Conservation (phyloP, 345 rosid species). For the Acer saccharum region DNA sequence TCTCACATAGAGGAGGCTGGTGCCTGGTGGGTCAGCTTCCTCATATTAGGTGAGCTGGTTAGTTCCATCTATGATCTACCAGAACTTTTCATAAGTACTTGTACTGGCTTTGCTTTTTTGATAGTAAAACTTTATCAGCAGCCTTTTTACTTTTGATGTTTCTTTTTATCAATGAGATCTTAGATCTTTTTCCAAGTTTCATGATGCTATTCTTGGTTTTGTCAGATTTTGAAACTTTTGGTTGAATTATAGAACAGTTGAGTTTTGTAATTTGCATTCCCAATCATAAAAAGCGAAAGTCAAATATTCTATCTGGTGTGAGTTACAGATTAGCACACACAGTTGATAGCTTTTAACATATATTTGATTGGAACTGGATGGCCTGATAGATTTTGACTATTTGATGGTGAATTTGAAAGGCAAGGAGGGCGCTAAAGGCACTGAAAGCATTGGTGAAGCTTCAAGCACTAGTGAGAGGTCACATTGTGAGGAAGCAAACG, state of each 20-base stretch:
- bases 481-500: constrained; percentile 87
- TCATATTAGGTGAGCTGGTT: constrained; percentile 13
- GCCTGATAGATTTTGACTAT: constrained; percentile 13
- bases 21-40: constrained; percentile 4
- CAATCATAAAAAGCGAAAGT: neutral
- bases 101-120: neutral
- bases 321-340: neutral
- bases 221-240: neutral
- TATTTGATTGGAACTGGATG: neutral
- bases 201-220: neutral
- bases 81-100: constrained; percentile 5
- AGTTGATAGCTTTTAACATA: neutral
- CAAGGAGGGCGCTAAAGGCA: constrained; percentile 90
- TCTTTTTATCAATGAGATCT: neutral
- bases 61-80: neutral
- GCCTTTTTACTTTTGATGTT: neutral
- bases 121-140: neutral
- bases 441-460: constrained; percentile 92
- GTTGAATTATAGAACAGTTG: neutral
- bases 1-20: too few species aligned
- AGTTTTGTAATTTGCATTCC: neutral
- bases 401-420: constrained; percentile 41
- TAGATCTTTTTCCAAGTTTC: neutral
- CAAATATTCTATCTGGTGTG: neutral
- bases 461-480: constrained; percentile 92